Evolutionary conservation across 352 stramenopile species (phyloP).

Genomic region (Phytophthora megakarya): DNA sequence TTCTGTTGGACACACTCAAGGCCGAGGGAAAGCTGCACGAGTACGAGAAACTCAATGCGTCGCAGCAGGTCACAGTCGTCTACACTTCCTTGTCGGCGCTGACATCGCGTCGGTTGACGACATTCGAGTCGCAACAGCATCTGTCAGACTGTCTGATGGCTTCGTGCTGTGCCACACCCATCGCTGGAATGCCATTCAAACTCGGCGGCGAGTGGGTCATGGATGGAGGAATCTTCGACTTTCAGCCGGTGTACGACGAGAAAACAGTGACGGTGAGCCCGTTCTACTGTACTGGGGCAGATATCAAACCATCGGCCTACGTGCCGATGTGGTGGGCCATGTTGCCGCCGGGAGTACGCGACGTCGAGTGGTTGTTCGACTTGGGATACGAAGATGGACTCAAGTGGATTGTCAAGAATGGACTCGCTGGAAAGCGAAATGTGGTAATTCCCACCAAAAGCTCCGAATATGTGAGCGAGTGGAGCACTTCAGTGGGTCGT

Average conservation of each 20-base stretch:
- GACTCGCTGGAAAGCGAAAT: conserved; percentile 30
- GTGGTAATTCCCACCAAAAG: conserved; percentile 62
- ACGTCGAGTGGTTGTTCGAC: conserved; percentile 87
- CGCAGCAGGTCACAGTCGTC: conserved; percentile 60
- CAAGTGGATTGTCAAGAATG: conserved; percentile 64
- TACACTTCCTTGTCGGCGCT: conserved; percentile 74
- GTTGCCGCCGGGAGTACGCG: conserved; percentile 62
- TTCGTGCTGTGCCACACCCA: conserved; percentile 77
- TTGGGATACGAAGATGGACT: conserved; percentile 82
- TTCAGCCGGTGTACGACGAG: conserved; percentile 76
- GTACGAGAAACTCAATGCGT: conserved; percentile 55
- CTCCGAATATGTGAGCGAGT: conserved; percentile 54
- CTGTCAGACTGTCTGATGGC: conserved; percentile 61
- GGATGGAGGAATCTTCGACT: conserved; percentile 85
- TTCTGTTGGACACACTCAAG: conserved; percentile 56
- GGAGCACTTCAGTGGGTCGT: conserved; percentile 67
- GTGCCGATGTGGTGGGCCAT: conserved; percentile 88
- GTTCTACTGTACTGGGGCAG: conserved; percentile 86
- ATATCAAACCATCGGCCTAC: conserved; percentile 89
- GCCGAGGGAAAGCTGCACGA: conserved; percentile 48
- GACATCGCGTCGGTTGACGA: conserved; percentile 60
- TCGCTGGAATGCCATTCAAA: conserved; percentile 80
- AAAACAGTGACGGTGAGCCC: conserved; percentile 81
- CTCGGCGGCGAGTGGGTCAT: conserved; percentile 84
- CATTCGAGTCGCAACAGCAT: conserved; percentile 66